Evolutionary conservation across 768 basidiomycete genomes (phyloP), one percentile per base, ranked within the genome.

Genomic region (Lactarius sp.): DNA sequence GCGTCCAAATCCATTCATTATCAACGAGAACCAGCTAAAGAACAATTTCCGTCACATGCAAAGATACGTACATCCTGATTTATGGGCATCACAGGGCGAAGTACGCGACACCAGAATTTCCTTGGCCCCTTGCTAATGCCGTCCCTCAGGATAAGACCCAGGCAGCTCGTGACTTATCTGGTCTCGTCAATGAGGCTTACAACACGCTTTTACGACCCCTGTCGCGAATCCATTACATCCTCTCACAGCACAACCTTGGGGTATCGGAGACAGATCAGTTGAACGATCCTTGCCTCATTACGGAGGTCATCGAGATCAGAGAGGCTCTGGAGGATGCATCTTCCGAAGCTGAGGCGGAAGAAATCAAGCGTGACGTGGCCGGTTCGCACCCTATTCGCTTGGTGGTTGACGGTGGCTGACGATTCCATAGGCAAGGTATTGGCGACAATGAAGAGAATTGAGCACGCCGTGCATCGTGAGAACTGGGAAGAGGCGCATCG

Each of bases 151-250:
- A 78, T 61, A 81, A 83, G 62, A 80, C 82, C 69, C 78, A 80
- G 14, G 71, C 85, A 20, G 90, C 91, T 0, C 83, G 83, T 52
- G 75, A 78, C 13, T 76, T 90, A 63, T 94, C 93, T 22, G 83
- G 90, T 42, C 78, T 82, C 51, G 79, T 96, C 8, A 97, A 97
- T 71, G 82, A 83, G 72, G 94, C 93, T 1, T 94, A 95, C 72
- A 84, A 83, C 67, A 82, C 83, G 18, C 81, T 98, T 46, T 71
- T 79, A n/a, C 79, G 83, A 67, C 94, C 94, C 2, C 74, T 93
- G 39, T 76, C 80, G 33, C 85, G 94, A 47, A 86, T 86, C 34
- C 87, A 91, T 72, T 96, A 97, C 70, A 84, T 97, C 69, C 79
- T 96, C 14, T 77, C 80, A 49, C 78, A 77, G 49, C 82, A 91